A percentile compares a stretch with the other conserved stretches of the same genome.
Conservation (phyloP, 768 basidiomycete genomes). For the Hygrocybe coccinea region DNA sequence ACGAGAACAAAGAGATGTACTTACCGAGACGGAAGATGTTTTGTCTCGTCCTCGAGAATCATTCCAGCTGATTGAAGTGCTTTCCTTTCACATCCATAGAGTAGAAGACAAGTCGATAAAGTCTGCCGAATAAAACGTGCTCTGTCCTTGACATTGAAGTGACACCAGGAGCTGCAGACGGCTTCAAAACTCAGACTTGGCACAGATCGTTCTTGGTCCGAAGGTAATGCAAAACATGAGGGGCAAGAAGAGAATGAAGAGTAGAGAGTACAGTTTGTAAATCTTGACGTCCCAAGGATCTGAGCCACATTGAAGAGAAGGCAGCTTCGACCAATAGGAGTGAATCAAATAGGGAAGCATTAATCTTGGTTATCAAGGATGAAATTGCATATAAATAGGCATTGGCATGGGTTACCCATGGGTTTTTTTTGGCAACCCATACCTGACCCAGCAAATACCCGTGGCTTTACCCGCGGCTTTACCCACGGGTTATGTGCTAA, state of each 20-base stretch:
- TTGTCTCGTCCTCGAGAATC: conserved; percentile 44
- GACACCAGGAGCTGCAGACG: background rate
- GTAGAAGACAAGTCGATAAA: conserved; percentile 53
- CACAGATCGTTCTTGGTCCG: conserved; percentile 23
- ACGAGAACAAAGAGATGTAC: conserved; percentile 15
- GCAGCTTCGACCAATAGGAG: conserved; percentile 50
- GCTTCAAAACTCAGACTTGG: conserved; percentile 37
- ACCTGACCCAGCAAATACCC: too few species aligned
- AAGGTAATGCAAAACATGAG: conserved; percentile 37
- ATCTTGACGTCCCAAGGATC: conserved; percentile 53
- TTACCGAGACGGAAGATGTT: conserved; percentile 54
- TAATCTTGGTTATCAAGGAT: conserved; percentile 34
- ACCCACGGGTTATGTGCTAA: too few species aligned
- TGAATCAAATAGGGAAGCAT: conserved; percentile 41
- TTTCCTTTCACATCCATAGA: conserved; percentile 62
- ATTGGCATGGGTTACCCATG: too few species aligned
- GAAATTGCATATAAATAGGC: conserved; percentile 51
- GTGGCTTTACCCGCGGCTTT: too few species aligned
- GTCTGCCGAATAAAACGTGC: conserved; percentile 56
- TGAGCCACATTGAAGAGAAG: conserved; percentile 57
- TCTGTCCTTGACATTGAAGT: conserved; percentile 20
- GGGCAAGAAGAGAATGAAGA: conserved; percentile 42
- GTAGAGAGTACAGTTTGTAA: conserved; percentile 47
- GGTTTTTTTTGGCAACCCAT: too few species aligned
- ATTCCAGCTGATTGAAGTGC: conserved; percentile 44